phyloP scores from a whole-genome alignment of 2,329 filamentous ascomycete species.

The Elsinoe australis region DNA sequence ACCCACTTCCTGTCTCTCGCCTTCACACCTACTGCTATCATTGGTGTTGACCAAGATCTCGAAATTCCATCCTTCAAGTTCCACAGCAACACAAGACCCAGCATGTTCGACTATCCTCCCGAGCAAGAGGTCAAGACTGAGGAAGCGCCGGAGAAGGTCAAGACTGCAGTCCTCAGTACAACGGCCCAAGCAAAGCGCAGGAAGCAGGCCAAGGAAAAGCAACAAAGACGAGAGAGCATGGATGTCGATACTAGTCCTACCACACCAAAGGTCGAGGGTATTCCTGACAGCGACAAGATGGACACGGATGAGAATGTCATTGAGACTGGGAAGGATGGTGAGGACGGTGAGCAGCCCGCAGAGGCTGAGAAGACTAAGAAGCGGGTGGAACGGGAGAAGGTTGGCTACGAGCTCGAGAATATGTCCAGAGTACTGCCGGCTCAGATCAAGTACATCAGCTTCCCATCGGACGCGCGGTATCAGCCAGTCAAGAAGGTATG shows the following conservation, averaged over 20 bases:
- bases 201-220: slow-evolving; percentile 87
- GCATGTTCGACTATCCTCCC: slow-evolving; percentile 94
- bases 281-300: slow-evolving; percentile 69
- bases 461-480: slow-evolving; percentile 74
- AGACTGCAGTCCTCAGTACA: slow-evolving; percentile 90
- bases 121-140: slow-evolving; percentile 93
- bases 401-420: slow-evolving; percentile 92
- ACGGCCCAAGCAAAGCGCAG: slow-evolving; percentile 94
- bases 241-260: slow-evolving; percentile 76
- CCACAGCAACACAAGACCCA: slow-evolving; percentile 87
- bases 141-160: slow-evolving; percentile 86
- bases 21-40: slow-evolving; percentile 94
- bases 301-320: slow-evolving; percentile 49
- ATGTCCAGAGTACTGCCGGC: slow-evolving; percentile 89
- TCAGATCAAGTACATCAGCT: slow-evolving; percentile 93
- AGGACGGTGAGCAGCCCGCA: slow-evolving; percentile 47
- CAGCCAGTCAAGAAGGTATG: slow-evolving; percentile 84
- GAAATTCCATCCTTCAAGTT: slow-evolving; percentile 93
- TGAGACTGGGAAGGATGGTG: slow-evolving; percentile 33
- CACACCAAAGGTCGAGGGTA: slow-evolving; percentile 57
- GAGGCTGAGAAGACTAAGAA: slow-evolving; percentile 62
- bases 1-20: slow-evolving; percentile 94
- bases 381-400: slow-evolving; percentile 90
- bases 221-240: slow-evolving; percentile 87
- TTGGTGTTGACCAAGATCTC: slow-evolving; percentile 86